Conservation (phyloP, 257 asterid genomes). For the Knoxia roxburghii region DNA sequence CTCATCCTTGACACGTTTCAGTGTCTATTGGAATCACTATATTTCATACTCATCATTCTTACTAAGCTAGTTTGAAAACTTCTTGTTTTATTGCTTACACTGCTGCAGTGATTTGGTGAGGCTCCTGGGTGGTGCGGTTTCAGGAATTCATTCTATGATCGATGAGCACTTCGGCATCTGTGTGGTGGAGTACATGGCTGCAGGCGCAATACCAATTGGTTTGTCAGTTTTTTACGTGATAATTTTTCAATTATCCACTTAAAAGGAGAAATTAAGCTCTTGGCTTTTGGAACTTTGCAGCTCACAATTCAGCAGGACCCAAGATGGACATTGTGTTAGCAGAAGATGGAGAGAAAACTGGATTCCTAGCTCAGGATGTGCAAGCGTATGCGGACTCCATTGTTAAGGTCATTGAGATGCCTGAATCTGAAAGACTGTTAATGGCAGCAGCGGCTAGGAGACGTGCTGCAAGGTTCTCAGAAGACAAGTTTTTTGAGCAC, state of each 20-base stretch:
- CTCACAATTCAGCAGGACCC: conserved; percentile 95
- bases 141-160: conserved; percentile 87
- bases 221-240: conserved; percentile 10
- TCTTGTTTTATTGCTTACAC: neutral
- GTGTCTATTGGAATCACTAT: neutral
- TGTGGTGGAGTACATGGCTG: conserved; percentile 95
- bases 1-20: neutral
- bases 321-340: conserved; percentile 80
- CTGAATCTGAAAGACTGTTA: conserved; percentile 49
- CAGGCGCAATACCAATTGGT: conserved; percentile 95
- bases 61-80: neutral
- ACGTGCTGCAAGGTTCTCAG: conserved; percentile 72
- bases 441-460: conserved; percentile 83
- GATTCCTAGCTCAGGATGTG: conserved; percentile 62
- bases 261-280: neutral
- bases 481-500: conserved; percentile 67
- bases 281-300: conserved; percentile 28
- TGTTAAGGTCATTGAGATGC: conserved; percentile 46
- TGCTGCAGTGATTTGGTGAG: conserved; percentile 65
- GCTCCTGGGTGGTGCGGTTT: conserved; percentile 78
- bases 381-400: conserved; percentile 82
- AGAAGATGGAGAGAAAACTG: conserved; percentile 80
- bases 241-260: neutral
- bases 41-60: no score
- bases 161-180: conserved; percentile 98